Percentiles rank a stretch among this genome's conserved stretches.
phyloP scores from a whole-genome alignment of 139 green algal genomes.

The Chlamydomonas sp. region DNA sequence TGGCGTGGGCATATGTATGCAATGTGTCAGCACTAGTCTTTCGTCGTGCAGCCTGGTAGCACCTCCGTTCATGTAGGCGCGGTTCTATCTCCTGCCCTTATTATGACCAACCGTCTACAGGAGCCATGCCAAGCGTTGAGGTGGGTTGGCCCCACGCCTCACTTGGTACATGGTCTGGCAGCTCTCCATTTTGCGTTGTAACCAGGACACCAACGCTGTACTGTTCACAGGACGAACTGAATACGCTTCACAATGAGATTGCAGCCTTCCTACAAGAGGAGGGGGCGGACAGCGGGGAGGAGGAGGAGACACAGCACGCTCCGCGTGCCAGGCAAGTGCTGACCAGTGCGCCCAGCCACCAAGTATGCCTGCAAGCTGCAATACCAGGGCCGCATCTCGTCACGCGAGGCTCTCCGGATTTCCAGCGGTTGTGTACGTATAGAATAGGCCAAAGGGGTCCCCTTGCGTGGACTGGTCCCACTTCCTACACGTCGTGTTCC shows the following conservation, averaged over 20 bases:
- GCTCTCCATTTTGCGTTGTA: neutral
- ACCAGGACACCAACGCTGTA: neutral
- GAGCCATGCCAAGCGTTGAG: too few species aligned
- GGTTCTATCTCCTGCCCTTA: too few species aligned
- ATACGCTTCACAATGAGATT: slow-evolving; percentile 4
- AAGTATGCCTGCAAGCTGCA: neutral
- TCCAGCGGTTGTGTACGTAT: neutral
- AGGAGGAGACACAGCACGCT: neutral
- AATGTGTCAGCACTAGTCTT: too few species aligned
- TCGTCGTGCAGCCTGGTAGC: too few species aligned
- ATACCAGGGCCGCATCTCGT: neutral
- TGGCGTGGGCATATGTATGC: too few species aligned
- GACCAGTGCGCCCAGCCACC: neutral
- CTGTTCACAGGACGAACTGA: slow-evolving; percentile 9
- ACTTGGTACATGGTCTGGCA: too few species aligned
- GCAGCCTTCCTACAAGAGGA: slow-evolving; percentile 6
- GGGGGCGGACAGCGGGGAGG: slow-evolving; percentile 11
- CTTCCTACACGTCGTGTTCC: neutral
- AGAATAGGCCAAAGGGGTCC: too few species aligned
- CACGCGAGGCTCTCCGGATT: too few species aligned
- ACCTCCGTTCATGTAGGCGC: too few species aligned
- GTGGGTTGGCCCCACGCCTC: too few species aligned
- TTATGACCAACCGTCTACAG: too few species aligned
- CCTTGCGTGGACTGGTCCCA: too few species aligned
- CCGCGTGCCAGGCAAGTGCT: neutral